Evolutionary conservation across 331 rosid genomes (phyloP).

Genomic region (Acacia concinna): DNA sequence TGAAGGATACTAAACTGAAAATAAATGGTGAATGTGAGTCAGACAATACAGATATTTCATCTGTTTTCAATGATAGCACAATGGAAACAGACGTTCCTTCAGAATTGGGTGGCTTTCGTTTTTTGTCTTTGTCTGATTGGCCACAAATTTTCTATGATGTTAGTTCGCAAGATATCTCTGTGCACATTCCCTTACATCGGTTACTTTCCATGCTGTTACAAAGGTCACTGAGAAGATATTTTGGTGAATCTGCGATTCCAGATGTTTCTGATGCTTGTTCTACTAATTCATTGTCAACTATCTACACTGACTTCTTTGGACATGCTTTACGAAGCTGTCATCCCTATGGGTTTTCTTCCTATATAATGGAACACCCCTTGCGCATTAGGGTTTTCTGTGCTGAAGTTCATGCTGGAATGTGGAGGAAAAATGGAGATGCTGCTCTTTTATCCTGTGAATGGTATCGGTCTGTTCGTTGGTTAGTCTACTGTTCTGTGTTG

Average conservation of each 20-base stretch:
- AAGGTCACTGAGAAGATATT: slow-evolving; percentile 67
- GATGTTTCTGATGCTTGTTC: slow-evolving; percentile 43
- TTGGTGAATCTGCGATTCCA: slow-evolving; percentile 55
- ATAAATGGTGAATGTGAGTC: slow-evolving; percentile 43
- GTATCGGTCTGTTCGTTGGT: slow-evolving; percentile 88
- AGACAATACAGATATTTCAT: slow-evolving; percentile 33
- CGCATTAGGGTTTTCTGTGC: slow-evolving; percentile 95
- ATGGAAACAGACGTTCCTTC: slow-evolving; percentile 63
- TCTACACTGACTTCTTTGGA: slow-evolving; percentile 62
- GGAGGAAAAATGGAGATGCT: slow-evolving; percentile 93
- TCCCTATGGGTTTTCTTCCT: slow-evolving; percentile 90
- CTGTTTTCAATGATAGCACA: slow-evolving; percentile 44
- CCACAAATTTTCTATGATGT: slow-evolving; percentile 81
- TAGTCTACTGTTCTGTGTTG: slow-evolving; percentile 40
- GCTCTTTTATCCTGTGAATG: slow-evolving; percentile 77
- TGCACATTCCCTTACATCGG: slow-evolving; percentile 88
- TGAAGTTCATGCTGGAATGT: slow-evolving; percentile 93
- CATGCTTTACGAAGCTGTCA: slow-evolving; percentile 78
- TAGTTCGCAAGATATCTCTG: slow-evolving; percentile 81
- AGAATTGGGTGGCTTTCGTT: slow-evolving; percentile 55
- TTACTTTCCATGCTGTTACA: slow-evolving; percentile 84
- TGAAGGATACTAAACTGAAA: slow-evolving; percentile 43
- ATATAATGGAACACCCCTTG: slow-evolving; percentile 93
- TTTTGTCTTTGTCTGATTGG: slow-evolving; percentile 79
- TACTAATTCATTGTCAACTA: slow-evolving; percentile 42